These are phyloP conservation scores for Planoprotostelium fungivorum DNA, from an alignment of 78 protist genomes.

Conservation along the genomic window DNA sequence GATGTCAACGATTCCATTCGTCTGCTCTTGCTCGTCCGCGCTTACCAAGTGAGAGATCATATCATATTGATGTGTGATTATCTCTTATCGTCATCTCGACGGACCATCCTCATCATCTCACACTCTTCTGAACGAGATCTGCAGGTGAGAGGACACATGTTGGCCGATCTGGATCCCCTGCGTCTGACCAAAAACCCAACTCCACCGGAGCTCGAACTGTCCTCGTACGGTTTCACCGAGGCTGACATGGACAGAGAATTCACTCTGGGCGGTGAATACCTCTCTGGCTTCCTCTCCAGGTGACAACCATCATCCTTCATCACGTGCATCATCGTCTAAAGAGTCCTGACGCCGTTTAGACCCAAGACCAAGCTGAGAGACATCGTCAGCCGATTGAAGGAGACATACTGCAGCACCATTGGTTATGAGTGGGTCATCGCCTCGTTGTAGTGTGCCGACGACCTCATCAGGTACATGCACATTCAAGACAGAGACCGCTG, in stretches of 20 bases:
- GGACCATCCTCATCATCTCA: not conserved
- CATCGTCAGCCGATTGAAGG: constrained; percentile 27
- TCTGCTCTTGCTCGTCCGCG: constrained; percentile 41
- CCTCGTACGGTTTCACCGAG: constrained; percentile 58
- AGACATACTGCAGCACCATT: constrained; percentile 42
- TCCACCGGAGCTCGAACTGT: constrained; percentile 51
- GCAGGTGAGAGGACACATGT: constrained; percentile 38
- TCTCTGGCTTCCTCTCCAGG: constrained; percentile 50
- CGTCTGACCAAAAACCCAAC: constrained; percentile 12
- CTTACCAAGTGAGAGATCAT: constrained; percentile 45
- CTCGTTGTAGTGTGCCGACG: not conserved
- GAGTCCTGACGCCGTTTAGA: constrained; percentile 9
- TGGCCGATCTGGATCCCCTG: constrained; percentile 57
- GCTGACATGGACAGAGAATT: constrained; percentile 62
- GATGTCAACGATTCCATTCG: constrained; percentile 31
- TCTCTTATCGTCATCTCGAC: not conserved
- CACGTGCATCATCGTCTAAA: not conserved
- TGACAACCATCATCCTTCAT: not conserved
- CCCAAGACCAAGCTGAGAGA: constrained; percentile 57
- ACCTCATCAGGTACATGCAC: constrained; percentile 37
- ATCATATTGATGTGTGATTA: not conserved
- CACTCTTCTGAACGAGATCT: not conserved
- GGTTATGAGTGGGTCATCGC: constrained; percentile 24
- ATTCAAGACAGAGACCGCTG: constrained; percentile 63
- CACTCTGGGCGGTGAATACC: constrained; percentile 29